Base-by-base conservation (phyloP, 2,329 filamentous ascomycete species). In the Sporothrix sp. region DNA sequence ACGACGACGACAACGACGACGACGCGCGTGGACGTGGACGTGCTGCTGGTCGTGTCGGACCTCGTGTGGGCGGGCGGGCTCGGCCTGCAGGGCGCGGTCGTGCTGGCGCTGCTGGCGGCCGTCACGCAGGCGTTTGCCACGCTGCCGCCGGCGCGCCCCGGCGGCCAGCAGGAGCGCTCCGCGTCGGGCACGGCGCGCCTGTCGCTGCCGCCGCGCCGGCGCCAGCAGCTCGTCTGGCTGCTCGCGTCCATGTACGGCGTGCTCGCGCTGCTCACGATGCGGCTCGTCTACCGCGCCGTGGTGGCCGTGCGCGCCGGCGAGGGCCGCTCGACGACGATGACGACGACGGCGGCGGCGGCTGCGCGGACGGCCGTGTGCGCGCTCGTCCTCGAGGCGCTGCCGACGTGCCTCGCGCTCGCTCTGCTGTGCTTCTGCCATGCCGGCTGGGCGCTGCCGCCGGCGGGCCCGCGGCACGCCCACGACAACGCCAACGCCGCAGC, bases 381-480 rank as follows among this genome's bases (percentile, higher is more conserved):
- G 2, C 4, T 45, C 2, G 45, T 48, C 0, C 33, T 48, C 10
- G 45, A 48, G n/a, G 33, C n/a, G 9, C 45, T 48, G 7, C 45
- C 45, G 7, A 48, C 33, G 1, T 11, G 4, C 8, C 33, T 48
- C n/a, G 45, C 45, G 8, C 33, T 48, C 11, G n/a, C 25, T 7
- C 16, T 48, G 45, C 45, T 48, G 23, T 38, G 45, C 23, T 21
- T 25, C 7, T 48, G 33, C 32, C 45, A 38, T 13, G 45, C 44
- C 10, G 45, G 33, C n/a, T 38, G 33, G 45, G 45, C 45, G n/a
- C 44, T 48, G 11, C 45, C 45, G 33, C 32, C 18, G 16, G 18
- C 13, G 16, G 45, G 38, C n/a, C 23, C 23, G 18, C 33, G 33
- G 23, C 33, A 38, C 33, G 8, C 11, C n/a, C n/a, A n/a, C n/a